A percentile compares a stretch with the other conserved stretches of the same genome.
Conservation (phyloP, 768 basidiomycete species). For the Chalciporus piperatus region DNA sequence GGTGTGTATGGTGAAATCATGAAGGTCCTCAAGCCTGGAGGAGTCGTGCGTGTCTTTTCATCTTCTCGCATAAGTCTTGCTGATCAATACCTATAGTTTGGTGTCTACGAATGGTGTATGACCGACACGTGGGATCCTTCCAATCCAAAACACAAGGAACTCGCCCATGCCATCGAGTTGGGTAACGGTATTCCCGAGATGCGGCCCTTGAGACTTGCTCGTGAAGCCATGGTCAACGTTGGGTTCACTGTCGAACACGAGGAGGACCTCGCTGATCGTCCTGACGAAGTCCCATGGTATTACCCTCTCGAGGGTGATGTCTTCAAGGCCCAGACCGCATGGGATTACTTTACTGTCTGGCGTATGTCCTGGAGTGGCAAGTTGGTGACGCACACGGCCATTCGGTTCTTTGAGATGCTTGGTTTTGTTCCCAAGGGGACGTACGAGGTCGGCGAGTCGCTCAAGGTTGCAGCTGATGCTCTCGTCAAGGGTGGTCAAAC, state of each 20-base stretch:
- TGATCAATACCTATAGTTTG: slow-evolving; percentile 56
- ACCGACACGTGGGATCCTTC: slow-evolving; percentile 90
- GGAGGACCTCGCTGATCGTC: slow-evolving; percentile 90
- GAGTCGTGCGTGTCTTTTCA: slow-evolving; percentile 60
- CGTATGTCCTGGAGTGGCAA: slow-evolving; percentile 87
- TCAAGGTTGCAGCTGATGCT: slow-evolving; percentile 77
- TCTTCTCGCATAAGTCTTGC: neutral
- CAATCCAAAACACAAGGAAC: slow-evolving; percentile 80
- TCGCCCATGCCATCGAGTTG: slow-evolving; percentile 89
- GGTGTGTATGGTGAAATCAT: slow-evolving; percentile 93
- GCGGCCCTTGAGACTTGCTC: slow-evolving; percentile 70
- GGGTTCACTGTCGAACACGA: slow-evolving; percentile 89
- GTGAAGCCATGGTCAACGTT: slow-evolving; percentile 75
- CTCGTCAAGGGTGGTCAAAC: slow-evolving; percentile 82
- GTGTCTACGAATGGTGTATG: slow-evolving; percentile 99
- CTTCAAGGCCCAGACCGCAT: slow-evolving; percentile 85
- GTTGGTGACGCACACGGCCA: slow-evolving; percentile 75
- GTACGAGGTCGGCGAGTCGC: slow-evolving; percentile 80
- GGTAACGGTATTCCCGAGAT: slow-evolving; percentile 98
- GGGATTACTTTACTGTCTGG: slow-evolving; percentile 89
- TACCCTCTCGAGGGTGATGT: slow-evolving; percentile 96
- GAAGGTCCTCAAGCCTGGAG: slow-evolving; percentile 94
- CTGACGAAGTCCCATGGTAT: slow-evolving; percentile 84
- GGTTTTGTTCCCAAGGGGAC: slow-evolving; percentile 92
- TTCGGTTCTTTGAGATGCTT: slow-evolving; percentile 74